Percentiles rank a stretch among this genome's conserved stretches.
Evolutionary conservation across 371 early-diverging fungal species (phyloP).

Genomic region (Apophysomyces variabilis): DNA sequence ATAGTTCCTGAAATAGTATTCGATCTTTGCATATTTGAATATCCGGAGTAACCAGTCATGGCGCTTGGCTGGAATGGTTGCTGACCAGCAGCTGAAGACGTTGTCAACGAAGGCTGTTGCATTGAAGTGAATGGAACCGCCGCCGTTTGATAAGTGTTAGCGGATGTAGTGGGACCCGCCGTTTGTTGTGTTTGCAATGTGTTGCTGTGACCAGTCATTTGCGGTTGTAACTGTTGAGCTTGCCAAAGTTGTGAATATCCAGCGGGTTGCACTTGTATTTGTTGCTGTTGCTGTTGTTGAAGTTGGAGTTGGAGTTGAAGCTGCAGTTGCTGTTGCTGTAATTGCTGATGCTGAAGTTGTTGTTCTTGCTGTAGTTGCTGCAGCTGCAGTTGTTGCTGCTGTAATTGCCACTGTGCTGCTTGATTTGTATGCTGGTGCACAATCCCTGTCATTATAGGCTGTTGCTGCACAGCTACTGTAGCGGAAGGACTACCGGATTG

Average conservation of each 20-base stretch:
- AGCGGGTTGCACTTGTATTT: slow-evolving; percentile 11
- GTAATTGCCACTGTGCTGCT: slow-evolving; percentile 4
- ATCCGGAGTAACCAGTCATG: slow-evolving; percentile 3
- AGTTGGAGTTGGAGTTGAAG: slow-evolving; percentile 18
- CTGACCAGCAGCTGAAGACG: slow-evolving; percentile 11
- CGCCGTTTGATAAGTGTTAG: slow-evolving; percentile 20
- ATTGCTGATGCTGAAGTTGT: slow-evolving; percentile 14
- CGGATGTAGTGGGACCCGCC: not conserved
- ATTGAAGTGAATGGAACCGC: slow-evolving; percentile 14
- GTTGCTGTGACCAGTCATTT: slow-evolving; percentile 16
- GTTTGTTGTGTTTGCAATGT: slow-evolving; percentile 15
- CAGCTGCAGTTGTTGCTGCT: slow-evolving; percentile 12
- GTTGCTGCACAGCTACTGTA: slow-evolving; percentile 7
- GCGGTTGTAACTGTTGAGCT: slow-evolving; percentile 25
- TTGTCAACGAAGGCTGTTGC: slow-evolving; percentile 12
- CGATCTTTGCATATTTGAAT: slow-evolving; percentile 5
- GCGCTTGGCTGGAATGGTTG: slow-evolving; percentile 8
- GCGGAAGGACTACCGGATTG: not conserved
- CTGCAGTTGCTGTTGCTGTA: slow-evolving; percentile 22
- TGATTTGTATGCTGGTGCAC: not conserved
- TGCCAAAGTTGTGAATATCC: slow-evolving; percentile 30
- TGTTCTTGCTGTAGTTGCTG: slow-evolving; percentile 24
- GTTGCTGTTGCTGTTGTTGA: slow-evolving; percentile 16
- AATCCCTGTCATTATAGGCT: not conserved
- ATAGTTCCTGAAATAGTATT: slow-evolving; percentile 10